Base-by-base conservation (phyloP, 176 grass and related monocot species). In the Eleusine coracana region DNA sequence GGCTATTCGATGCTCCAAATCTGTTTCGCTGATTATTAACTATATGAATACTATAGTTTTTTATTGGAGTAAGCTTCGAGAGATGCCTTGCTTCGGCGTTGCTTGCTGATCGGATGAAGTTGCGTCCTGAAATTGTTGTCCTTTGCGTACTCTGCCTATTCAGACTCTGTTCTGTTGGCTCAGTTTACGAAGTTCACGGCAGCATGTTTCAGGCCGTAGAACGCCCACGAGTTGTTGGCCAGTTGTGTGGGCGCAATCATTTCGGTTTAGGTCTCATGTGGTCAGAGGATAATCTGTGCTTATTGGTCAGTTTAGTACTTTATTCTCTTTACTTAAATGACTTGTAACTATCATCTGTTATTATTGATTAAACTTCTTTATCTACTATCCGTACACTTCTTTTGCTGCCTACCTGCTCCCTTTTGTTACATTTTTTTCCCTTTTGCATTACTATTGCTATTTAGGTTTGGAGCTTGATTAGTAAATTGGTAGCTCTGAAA, bases 301-400 rank as follows among this genome's bases (percentile, higher is more conserved):
- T 69, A 78, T 74, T 78, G 41, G 68, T 82, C 29, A 7, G 48
- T 82, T 82, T 82, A 65, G 9, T 81, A 76, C 52, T 74, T 74
- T 85, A 21, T 71, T 63, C 70, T 75, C 8, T 70, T 70, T 45
- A 36, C 68, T 71, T 56, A 86, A 14, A 14, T 60, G 59, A 90
- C 62, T 68, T 60, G 76, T 23, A 34, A 58, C 38, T 5, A 46
- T 48, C 67, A 21, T 58, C 23, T 40, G 23, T 72, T 48, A 46
- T 72, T 89, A 65, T 70, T 27, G 65, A 78, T 73, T 70, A 69
- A 78, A 73, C 42, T 82, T 60, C 27, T 14, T 78, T 78, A 10
- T 78, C 5, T 73, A 63, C 52, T 59, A 8, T 78, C 78, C 59
- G 74, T 86, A 79, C 74, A 74, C 15, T 82, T 74, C 17, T 67